These are phyloP conservation scores for Staphylotrichum tortipilum DNA, from an alignment of 495 filamentous ascomycete genomes.

Conservation along the genomic window DNA sequence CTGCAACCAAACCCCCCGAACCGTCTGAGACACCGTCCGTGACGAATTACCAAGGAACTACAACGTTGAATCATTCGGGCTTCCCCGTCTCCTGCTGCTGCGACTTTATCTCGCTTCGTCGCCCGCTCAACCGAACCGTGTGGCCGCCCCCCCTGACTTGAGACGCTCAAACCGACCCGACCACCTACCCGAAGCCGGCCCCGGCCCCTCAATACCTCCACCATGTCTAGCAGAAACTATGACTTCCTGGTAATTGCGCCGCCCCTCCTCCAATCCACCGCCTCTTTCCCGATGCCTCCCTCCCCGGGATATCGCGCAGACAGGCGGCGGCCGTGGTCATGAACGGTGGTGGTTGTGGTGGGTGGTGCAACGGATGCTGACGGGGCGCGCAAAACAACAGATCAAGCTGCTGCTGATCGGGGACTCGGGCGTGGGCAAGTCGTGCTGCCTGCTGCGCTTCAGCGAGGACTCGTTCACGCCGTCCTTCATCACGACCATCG, in stretches of 20 bases:
- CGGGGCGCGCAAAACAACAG: no score
- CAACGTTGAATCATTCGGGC: neutral
- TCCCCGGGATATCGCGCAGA: neutral
- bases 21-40: neutral
- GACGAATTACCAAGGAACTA: no score
- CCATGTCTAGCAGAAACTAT: slow-evolving; percentile 97
- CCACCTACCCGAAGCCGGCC: neutral
- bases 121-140: neutral
- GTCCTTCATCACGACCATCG: slow-evolving; percentile 98
- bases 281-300: neutral
- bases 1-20: neutral
- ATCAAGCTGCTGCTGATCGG: slow-evolving; percentile 99
- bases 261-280: neutral
- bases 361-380: no score
- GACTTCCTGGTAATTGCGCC: slow-evolving; percentile 73
- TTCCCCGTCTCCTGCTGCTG: neutral
- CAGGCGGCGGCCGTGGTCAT: no score
- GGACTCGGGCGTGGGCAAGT: slow-evolving; percentile 96
- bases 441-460: slow-evolving; percentile 95
- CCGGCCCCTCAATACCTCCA: slow-evolving; percentile 17
- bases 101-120: slow-evolving; percentile 1
- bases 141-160: no score
- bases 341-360: neutral
- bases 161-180: neutral
- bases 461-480: slow-evolving; percentile 98